Conservation (phyloP, 768 basidiomycete species). For the Tulasnella calospora region DNA sequence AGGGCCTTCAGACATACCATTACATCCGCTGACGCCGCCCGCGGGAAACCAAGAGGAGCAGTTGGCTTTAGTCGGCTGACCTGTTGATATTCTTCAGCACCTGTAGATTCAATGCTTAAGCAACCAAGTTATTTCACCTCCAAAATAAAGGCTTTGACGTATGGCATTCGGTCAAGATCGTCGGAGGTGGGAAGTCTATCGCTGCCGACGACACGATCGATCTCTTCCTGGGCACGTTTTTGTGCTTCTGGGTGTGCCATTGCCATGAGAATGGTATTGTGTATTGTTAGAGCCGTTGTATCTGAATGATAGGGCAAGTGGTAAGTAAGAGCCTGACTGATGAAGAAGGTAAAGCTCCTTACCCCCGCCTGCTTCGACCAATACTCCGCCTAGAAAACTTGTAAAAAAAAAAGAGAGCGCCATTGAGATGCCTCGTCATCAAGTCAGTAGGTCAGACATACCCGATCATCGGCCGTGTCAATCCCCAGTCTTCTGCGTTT, state of each 20-base stretch:
- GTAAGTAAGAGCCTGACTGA: background rate
- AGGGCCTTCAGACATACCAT: background rate
- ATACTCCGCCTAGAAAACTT: background rate
- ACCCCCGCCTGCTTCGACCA: background rate
- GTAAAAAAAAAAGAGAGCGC: background rate
- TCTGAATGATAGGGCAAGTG: background rate
- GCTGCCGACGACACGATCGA: conserved; percentile 37
- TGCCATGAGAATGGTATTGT: background rate
- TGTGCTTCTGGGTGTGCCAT: conserved; percentile 30
- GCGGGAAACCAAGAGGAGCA: background rate
- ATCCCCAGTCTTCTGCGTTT: background rate
- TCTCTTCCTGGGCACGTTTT: conserved; percentile 34
- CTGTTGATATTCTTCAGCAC: background rate
- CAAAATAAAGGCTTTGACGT: conserved; percentile 36
- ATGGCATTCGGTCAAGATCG: conserved; percentile 39
- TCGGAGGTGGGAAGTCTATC: conserved; percentile 34
- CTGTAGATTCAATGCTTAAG: too few relatives aligned
- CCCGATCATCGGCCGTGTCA: background rate
- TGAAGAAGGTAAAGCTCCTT: too few relatives aligned
- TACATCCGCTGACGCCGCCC: background rate
- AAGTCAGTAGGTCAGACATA: background rate
- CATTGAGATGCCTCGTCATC: background rate
- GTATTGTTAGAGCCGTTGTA: background rate
- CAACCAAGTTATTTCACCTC: conserved; percentile 30
- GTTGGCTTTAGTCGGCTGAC: background rate